Conservation (phyloP, 2,329 filamentous ascomycete species). For the Lanzia echinophila region DNA sequence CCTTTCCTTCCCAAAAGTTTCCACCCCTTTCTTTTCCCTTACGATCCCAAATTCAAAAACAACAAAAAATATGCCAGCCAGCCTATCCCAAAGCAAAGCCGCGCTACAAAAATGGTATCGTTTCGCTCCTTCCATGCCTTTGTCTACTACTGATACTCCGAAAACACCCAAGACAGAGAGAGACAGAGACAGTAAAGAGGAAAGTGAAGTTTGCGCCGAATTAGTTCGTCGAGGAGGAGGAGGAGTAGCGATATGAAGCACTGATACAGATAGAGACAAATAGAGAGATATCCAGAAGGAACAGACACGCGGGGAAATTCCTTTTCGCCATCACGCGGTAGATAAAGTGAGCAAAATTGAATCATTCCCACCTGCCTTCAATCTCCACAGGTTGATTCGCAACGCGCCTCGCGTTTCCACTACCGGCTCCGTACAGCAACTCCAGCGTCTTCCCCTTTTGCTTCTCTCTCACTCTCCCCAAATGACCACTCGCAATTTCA, state of each 20-base stretch:
- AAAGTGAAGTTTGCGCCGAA: neutral
- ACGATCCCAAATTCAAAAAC: neutral
- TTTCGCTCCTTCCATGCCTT: neutral
- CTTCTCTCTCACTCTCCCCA: constrained; percentile 66
- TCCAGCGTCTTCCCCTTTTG: constrained; percentile 83
- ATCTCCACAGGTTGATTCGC: constrained; percentile 12
- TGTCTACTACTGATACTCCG: neutral
- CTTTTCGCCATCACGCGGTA: neutral
- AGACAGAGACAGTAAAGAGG: neutral
- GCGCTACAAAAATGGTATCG: neutral
- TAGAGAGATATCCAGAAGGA: no score
- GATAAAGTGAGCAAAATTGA: neutral
- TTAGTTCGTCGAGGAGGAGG: no score
- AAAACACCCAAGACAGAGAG: neutral
- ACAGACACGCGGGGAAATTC: neutral
- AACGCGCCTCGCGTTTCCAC: constrained; percentile 15
- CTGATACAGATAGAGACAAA: no score
- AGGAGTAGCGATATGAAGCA: no score
- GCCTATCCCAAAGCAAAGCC: neutral
- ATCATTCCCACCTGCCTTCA: constrained; percentile 18
- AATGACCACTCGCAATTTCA: constrained; percentile 70
- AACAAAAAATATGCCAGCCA: neutral
- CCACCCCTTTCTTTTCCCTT: neutral
- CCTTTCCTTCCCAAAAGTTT: neutral
- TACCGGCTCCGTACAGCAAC: constrained; percentile 56